Base-by-base conservation (phyloP, 1,139 yeast species). In the Candida labiduridarum region DNA sequence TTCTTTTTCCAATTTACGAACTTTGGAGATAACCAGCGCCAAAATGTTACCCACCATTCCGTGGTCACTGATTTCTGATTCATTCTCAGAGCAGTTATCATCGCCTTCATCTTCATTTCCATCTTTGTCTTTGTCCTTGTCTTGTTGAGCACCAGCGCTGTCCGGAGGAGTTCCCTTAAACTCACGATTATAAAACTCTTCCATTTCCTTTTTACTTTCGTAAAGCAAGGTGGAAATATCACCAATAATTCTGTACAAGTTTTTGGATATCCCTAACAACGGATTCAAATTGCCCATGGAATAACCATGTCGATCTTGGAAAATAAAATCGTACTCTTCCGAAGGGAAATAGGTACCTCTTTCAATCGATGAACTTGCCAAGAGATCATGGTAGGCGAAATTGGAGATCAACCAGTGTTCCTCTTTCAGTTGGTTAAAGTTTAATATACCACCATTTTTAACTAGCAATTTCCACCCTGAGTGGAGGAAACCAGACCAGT, bases 381-480 rank as follows among this genome's bases (percentile, higher is more conserved):
- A 71, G 39, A 89, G 78, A 61, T 88, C 96, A 64, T 89, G 96
- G 62, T 88, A 89, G 1, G 91, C 90, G 67, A 86, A 89, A 64
- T 85, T 87, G n/a, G 90, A 82, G 25, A 87, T 82, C 49, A 89
- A 72, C 88, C 94, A 89, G 54, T 85, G 83, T 54, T 82, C 82
- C 52, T 80, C 83, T 55, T 80, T 82, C 62, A 81, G 82, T 45
- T 72, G 72, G 55, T 76, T 73, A 52, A 74, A 75, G 51, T 78
- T 78, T 56, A 82, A 78, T 41, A 83, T 69, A 0, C 90, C 91
- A 12, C 90, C 91, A 55, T 81, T 76, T 41, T 71, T 64, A 48
- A 72, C 68, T 29, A 87, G 74, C 14, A 86, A 69, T 49, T 78
- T 78, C 50, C 87, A 83, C 1, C 89, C 89, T 76, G 84, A 79